Evolutionary conservation across 2,329 filamentous ascomycete genomes (phyloP), one percentile per base, ranked within the genome.

Genomic region (Salinomyces thailandicus): DNA sequence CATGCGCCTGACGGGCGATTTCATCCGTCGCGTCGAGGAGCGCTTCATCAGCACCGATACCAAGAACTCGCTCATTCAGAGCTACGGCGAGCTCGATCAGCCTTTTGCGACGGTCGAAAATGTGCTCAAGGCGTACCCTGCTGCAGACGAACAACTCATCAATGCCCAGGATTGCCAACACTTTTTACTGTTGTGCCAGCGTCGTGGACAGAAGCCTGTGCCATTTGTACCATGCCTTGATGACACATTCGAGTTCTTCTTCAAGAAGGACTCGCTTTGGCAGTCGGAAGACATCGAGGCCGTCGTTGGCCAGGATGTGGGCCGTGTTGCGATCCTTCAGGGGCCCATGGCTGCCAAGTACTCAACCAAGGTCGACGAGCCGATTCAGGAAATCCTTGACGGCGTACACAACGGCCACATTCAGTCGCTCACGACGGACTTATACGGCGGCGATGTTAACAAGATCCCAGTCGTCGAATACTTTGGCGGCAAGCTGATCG

Each of bases 261-360:
- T 98, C 80, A 98, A 98, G 78, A 98, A 98, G 70, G 91, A 98
- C 62, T 98, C 91, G 1, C 74, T 98, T 5, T 98, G 91, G 91
- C 91, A 98, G 65, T 96, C 91, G 1, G 91, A 98, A 64, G 91
- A 98, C 55, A 72, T 98, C 8, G 89, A 93, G 54, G 91, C 91
- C 36, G 87, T 98, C 39, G 87, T 95, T 43, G 89, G 73, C 50
- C 91, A 96, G 63, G 93, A 98, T 58, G 91, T 98, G 41, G 87
- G 85, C 46, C 78, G 93, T 57, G 94, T 87, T 30, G 95, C 87
- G 67, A 95, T 98, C 57, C 70, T 98, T 24, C 91, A 98, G 61
- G 93, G 91, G 13, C 91, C 91, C 4, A 86, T 87, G 66, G 83
- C 91, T 37, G 91, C 77, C 53, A 89, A 81, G 62, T 96, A 86